These are phyloP conservation scores for Umbelopsis vinacea DNA, from an alignment of 192 early-diverging fungal genomes.

Conservation along the genomic window DNA sequence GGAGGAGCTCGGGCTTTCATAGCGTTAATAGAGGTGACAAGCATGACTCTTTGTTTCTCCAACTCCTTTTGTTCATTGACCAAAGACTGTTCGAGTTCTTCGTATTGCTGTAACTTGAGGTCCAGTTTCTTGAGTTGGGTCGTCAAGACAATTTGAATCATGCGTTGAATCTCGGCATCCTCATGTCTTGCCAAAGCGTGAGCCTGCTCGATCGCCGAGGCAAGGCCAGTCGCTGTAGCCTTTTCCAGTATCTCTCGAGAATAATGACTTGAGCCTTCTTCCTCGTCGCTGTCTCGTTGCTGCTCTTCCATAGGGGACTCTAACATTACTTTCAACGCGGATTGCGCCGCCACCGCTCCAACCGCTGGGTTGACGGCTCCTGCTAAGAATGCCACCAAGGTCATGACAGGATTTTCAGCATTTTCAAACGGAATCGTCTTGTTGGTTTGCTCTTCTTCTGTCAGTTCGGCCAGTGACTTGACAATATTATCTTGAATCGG, in stretches of 20 bases:
- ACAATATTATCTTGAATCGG: constrained; percentile 89
- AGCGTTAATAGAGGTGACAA: constrained; percentile 28
- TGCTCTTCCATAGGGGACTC: constrained; percentile 31
- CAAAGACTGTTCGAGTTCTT: constrained; percentile 85
- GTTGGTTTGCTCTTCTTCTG: constrained; percentile 62
- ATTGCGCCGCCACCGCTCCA: constrained; percentile 85
- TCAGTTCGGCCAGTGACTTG: constrained; percentile 34
- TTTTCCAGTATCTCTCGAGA: constrained; percentile 59
- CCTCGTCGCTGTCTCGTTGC: constrained; percentile 36
- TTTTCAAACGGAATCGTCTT: constrained; percentile 73
- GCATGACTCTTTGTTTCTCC: constrained; percentile 54
- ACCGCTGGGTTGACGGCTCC: constrained; percentile 87
- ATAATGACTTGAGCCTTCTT: constrained; percentile 25
- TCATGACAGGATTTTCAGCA: constrained; percentile 91
- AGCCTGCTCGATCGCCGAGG: constrained; percentile 87
- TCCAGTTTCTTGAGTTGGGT: constrained; percentile 86
- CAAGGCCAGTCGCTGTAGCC: constrained; percentile 82
- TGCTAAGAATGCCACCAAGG: constrained; percentile 86
- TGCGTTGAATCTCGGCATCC: constrained; percentile 82
- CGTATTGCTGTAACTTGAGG: constrained; percentile 91
- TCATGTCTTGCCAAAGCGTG: constrained; percentile 78
- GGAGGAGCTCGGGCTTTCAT: not conserved
- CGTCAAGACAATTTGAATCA: constrained; percentile 84
- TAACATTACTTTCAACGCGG: constrained; percentile 74
- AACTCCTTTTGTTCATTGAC: constrained; percentile 86